These are phyloP conservation scores for Penicillium sclerotiorum DNA, from an alignment of 2,329 filamentous ascomycete genomes.

Conservation along the genomic window DNA sequence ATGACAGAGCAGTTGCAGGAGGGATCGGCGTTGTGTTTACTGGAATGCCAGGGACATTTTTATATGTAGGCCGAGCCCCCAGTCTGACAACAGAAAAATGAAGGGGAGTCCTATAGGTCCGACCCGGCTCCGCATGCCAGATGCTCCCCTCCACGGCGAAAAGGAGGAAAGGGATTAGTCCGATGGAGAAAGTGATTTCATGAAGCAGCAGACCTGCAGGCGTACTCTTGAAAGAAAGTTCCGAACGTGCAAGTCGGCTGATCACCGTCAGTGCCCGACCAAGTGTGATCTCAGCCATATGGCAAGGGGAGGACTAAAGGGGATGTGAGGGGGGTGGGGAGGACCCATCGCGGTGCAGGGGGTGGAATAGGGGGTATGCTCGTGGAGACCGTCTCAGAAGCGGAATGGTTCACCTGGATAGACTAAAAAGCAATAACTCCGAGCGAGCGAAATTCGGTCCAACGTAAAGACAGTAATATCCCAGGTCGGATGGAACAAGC, in stretches of 20 bases:
- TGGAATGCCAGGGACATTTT: conserved; percentile 33
- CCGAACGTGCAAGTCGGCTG: conserved; percentile 22
- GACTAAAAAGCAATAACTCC: conserved; percentile 4
- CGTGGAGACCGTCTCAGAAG: neutral
- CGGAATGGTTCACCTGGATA: conserved; percentile 1
- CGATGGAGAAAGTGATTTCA: conserved; percentile 12
- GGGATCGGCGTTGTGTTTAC: conserved; percentile 30
- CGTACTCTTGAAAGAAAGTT: conserved; percentile 14
- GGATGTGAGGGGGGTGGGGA: conserved; percentile 12
- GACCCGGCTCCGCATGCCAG: conserved; percentile 23
- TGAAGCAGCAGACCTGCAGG: conserved; percentile 25
- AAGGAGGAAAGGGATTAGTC: conserved; percentile 14
- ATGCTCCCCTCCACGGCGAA: conserved; percentile 17
- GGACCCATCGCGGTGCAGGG: conserved; percentile 8
- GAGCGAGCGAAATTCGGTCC: conserved; percentile 12
- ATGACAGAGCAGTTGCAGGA: conserved; percentile 12
- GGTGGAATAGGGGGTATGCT: conserved; percentile 3
- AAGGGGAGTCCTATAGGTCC: conserved; percentile 6
- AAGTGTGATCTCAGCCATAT: conserved; percentile 16
- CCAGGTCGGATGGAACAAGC: conserved; percentile 25
- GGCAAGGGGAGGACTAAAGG: conserved; percentile 10
- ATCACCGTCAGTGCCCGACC: conserved; percentile 17
- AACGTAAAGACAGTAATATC: conserved; percentile 2
- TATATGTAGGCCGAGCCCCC: conserved; percentile 27
- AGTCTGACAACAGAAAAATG: conserved; percentile 18